Evolutionary conservation across 176 grass and related monocot genomes (phyloP).

Genomic region (Miscanthus lutarioriparius): DNA sequence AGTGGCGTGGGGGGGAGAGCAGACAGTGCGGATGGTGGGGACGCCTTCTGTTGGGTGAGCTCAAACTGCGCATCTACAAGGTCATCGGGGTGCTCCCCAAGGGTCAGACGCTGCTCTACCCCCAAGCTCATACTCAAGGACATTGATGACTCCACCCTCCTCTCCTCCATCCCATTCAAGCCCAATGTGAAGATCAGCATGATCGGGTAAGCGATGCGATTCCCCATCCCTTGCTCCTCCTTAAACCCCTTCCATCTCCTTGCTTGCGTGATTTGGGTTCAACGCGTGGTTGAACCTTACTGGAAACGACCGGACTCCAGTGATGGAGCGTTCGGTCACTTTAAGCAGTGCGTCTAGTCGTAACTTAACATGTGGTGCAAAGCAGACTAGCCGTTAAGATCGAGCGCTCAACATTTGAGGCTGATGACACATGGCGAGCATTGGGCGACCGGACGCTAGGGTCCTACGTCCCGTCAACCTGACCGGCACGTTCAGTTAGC

Average conservation of each 20-base stretch:
- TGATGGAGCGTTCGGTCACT: no score
- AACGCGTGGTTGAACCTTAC: not conserved
- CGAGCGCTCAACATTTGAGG: no score
- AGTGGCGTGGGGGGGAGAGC: constrained; percentile 81
- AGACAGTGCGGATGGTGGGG: constrained; percentile 78
- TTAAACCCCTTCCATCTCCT: not conserved
- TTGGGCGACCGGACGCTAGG: no score
- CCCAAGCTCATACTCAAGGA: constrained; percentile 75
- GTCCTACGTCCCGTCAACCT: no score
- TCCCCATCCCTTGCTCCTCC: not conserved
- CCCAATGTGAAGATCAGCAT: constrained; percentile 76
- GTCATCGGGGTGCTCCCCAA: constrained; percentile 86
- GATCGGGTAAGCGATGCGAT: constrained; percentile 68
- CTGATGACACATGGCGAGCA: no score
- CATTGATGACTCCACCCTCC: constrained; percentile 62
- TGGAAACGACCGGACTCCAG: no score
- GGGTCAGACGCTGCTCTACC: constrained; percentile 87
- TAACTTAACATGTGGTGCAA: no score
- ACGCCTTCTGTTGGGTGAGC: constrained; percentile 82
- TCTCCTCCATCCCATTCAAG: constrained; percentile 83
- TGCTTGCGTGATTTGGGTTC: not conserved
- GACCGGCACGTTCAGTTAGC: no score
- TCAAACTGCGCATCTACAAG: constrained; percentile 96
- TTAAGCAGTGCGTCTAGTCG: no score
- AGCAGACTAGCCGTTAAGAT: no score